Evolutionary conservation across 1,284 basidiomycete species (phyloP), one percentile per base, ranked within the genome.

Genomic region (Butyriboletus pseudospeciosus): DNA sequence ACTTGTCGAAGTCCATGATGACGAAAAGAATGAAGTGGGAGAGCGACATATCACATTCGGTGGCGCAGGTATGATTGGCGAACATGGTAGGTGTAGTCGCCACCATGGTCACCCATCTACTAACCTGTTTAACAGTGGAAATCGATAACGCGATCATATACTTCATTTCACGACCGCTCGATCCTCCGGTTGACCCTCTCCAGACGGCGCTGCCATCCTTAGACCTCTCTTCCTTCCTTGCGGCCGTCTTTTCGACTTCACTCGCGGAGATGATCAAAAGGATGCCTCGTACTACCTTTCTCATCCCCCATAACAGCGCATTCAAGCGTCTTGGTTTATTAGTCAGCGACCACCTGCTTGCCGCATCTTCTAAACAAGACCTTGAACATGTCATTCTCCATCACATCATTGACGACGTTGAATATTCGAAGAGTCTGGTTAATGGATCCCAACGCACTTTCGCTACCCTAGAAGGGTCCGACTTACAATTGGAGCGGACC

Each of bases 241-340:
- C 94, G 0, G 88, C 92, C 4, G 77, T 94, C 17, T 94, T 92
- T 67, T 91, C 94, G 3, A 87, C 91, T 4, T 82, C 83, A 13
- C 79, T 96, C 37, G 89, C 90, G 9, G 82, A 89, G 41, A 74
- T 74, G 13, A 75, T 95, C 43, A 86, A 85, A 61, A 78, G 71
- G 17, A 79, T 80, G 20, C 86, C 91, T 0, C 83, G 82, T 10
- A 87, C 90, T 6, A 91, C 93, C 2, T 83, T 94, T 58, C 81
- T 99, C 43, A 85, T 97, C 26, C 97, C 97, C 0, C 84, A 82
- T 41, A 98, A 99, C 66, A 72, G 77, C 30, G 97, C 94, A 0
- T 99, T 98, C 75, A 82, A 83, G 58, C 81, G 86, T 2, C 79
- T 98, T 4, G 97, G 97, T 7, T 61, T 77, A 51, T 80, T 99